Evolutionary conservation across 2,329 filamentous ascomycete genomes (phyloP), one percentile per base, ranked within the genome.

Genomic region (Fusarium sp.): DNA sequence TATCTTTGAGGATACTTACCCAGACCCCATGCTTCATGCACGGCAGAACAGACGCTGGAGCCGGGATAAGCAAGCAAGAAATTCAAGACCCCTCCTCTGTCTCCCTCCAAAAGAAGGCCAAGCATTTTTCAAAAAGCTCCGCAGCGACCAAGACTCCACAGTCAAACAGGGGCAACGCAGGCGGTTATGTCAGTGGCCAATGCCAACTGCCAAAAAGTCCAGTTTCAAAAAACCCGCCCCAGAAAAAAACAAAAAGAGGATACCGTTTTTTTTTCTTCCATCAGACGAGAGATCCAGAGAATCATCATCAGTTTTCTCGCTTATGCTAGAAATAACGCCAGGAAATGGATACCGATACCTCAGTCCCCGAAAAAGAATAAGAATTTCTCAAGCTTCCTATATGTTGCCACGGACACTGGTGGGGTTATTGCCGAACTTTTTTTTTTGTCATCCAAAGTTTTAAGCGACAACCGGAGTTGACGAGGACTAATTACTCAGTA

Each of bases 381-480:
- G 62, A 73, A 68, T 55, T 62, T 65, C 33, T 38, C 49, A 61
- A 62, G 56, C 52, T 60, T 60, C 57, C 57, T n/a, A 56, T 57
- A 38, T 71, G 71, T 77, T 77, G 71, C 71, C 73, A 75, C 70
- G 68, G 68, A 18, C 69, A 71, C 59, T 73, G 63, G 68, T 76
- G 74, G 73, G 67, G 76, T 68, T 47, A 27, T 71, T 47, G 7
- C 29, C 38, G 47, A 38, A n/a, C 39, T 73, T 72, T 54, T 67
- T 42, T 46, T 36, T 46, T 57, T n/a, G 27, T 35, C 22, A n/a
- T 47, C 29, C 10, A 20, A 35, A 47, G 53, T 20, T 68, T 63
- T 60, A 67, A 71, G 71, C 49, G 66, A 71, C 60, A 60, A 41
- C 74, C 72, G 74, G 74, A 72, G 67, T 75, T 63, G 64, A 76